Evolutionary conservation across 306 rosid species (phyloP).

Genomic region (Cajanus cajan): DNA sequence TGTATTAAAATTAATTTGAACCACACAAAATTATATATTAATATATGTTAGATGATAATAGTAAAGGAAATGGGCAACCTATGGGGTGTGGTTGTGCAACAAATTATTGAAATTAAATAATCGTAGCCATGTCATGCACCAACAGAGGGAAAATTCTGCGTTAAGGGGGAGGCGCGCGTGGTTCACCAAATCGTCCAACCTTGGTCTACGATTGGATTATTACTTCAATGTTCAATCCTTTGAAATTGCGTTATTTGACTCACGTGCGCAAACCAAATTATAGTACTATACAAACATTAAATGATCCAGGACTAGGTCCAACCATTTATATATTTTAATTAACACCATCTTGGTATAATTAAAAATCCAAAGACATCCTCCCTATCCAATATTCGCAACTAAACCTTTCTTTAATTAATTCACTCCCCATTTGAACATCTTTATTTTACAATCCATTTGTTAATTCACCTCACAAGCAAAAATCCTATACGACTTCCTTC

Average conservation of each 20-base stretch:
- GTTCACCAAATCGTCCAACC: not conserved
- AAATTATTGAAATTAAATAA: not conserved
- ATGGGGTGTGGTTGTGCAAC: not conserved
- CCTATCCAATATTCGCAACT: conserved; percentile 13
- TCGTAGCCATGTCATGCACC: not conserved
- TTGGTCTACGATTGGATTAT: not conserved
- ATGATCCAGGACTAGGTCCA: not conserved
- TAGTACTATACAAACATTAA: not conserved
- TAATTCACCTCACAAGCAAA: not conserved
- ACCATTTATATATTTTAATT: not conserved
- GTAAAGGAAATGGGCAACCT: not conserved
- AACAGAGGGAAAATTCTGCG: not conserved
- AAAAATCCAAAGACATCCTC: conserved; percentile 6
- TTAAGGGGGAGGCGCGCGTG: not conserved
- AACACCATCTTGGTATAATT: not conserved
- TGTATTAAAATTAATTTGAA: not conserved
- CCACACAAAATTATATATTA: not conserved
- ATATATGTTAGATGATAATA: not conserved
- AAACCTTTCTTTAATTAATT: not conserved
- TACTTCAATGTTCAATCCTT: not conserved
- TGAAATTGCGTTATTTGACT: conserved; percentile 9
- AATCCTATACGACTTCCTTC: not conserved
- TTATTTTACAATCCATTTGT: not conserved
- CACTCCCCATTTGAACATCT: not conserved
- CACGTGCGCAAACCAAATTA: not conserved